Percentiles rank a stretch among this genome's conserved stretches.
phyloP scores from a whole-genome alignment of 805 yeast genomes.

The Tetrapisispora iriomotensis region DNA sequence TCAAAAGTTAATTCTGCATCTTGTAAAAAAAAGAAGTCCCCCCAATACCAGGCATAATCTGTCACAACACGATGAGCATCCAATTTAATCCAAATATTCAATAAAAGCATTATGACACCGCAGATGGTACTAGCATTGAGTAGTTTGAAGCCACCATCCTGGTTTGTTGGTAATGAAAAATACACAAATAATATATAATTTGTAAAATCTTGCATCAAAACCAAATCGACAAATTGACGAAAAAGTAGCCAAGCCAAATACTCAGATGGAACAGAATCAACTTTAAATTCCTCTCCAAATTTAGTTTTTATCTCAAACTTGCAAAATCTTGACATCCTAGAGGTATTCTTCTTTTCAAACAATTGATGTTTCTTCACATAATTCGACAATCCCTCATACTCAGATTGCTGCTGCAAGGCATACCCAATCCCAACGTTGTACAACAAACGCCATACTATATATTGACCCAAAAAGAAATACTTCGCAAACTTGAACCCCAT shows the following conservation, averaged over 20 bases:
- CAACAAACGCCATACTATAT: conserved; percentile 62
- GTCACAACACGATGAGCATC: conserved; percentile 87
- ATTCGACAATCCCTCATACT: conserved; percentile 41
- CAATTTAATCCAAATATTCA: conserved; percentile 75
- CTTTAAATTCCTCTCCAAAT: conserved; percentile 26
- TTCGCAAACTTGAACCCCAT: conserved; percentile 16
- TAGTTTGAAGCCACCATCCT: not conserved
- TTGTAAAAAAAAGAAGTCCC: conserved; percentile 79
- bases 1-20: conserved; percentile 66
- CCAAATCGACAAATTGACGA: conserved; percentile 69
- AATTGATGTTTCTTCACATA: conserved; percentile 39
- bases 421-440: conserved; percentile 75
- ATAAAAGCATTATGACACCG: conserved; percentile 53
- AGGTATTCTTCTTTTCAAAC: conserved; percentile 30
- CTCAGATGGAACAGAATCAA: conserved; percentile 48
- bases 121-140: conserved; percentile 37
- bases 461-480: conserved; percentile 41
- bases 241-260: conserved; percentile 76
- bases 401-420: conserved; percentile 56
- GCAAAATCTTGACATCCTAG: conserved; percentile 33
- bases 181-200: conserved; percentile 60
- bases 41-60: conserved; percentile 94
- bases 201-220: conserved; percentile 76
- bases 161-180: conserved; percentile 32
- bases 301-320: conserved; percentile 39